phyloP scores from a whole-genome alignment of 257 asterid genomes.

The Solanum chiquidenum region DNA sequence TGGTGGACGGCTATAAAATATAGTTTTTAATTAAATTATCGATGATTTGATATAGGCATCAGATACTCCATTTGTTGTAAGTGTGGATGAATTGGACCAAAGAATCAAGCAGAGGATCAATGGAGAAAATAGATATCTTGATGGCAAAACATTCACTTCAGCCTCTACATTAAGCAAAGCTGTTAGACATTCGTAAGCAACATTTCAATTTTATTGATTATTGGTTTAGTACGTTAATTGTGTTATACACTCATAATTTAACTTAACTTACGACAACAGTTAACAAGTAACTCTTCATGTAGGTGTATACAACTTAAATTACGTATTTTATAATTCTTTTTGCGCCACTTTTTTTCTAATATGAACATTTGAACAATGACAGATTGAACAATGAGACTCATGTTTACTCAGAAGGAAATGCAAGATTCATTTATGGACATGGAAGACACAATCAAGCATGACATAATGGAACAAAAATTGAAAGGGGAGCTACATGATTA shows the following conservation, averaged over 20 bases:
- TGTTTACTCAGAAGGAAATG: conserved; percentile 77
- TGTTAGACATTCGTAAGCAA: conserved; percentile 67
- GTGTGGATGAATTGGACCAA: conserved; percentile 56
- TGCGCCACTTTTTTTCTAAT: background rate
- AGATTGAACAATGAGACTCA: conserved; percentile 72
- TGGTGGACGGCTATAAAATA: background rate
- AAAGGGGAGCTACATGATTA: background rate
- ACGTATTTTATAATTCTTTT: background rate
- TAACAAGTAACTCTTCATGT: background rate
- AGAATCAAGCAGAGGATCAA: conserved; percentile 64
- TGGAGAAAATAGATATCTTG: conserved; percentile 72
- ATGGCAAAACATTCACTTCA: conserved; percentile 78
- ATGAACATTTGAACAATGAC: background rate
- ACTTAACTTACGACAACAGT: background rate
- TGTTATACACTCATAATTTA: background rate
- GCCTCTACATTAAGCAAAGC: conserved; percentile 84
- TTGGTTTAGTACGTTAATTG: background rate
- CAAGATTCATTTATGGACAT: conserved; percentile 87
- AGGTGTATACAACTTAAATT: background rate
- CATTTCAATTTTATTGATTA: background rate
- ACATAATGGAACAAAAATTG: background rate
- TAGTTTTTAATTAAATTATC: background rate
- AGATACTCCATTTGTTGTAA: conserved; percentile 39
- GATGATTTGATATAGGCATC: conserved; percentile 49
- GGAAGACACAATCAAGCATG: conserved; percentile 47